Percentiles rank a stretch among this genome's conserved stretches.
Conservation (phyloP, 495 filamentous ascomycete genomes). For the Pyrenula massariospora region DNA sequence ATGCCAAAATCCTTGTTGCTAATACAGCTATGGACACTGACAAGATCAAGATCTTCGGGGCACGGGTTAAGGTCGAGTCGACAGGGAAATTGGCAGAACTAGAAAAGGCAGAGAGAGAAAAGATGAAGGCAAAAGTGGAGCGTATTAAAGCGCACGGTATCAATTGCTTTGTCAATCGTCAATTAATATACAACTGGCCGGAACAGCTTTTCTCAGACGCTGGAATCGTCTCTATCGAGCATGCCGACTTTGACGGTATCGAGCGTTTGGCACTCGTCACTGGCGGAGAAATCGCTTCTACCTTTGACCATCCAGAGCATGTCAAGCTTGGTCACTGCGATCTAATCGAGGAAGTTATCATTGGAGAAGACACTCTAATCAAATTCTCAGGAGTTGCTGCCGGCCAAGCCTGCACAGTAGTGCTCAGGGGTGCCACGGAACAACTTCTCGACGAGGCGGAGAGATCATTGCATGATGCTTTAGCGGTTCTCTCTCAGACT, state of each 20-base stretch:
- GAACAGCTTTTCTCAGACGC: constrained; percentile 97
- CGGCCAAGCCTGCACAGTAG: constrained; percentile 91
- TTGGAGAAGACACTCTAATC: constrained; percentile 93
- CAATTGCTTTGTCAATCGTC: constrained; percentile 99
- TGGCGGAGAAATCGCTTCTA: constrained; percentile 92
- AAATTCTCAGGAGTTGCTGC: constrained; percentile 94
- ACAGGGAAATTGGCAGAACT: constrained; percentile 94
- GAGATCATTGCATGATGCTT: constrained; percentile 87
- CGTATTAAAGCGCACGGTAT: constrained; percentile 98
- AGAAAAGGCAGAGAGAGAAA: constrained; percentile 94
- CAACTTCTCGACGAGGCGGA: constrained; percentile 96
- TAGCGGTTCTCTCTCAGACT: constrained; percentile 94
- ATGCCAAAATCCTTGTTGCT: constrained; percentile 93
- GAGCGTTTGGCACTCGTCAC: constrained; percentile 92
- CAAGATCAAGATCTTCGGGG: constrained; percentile 99
- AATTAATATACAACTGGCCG: constrained; percentile 99
- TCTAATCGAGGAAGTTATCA: constrained; percentile 93
- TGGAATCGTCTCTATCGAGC: constrained; percentile 96
- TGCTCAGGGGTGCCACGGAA: constrained; percentile 90
- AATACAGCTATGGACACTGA: constrained; percentile 99
- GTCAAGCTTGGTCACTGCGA: constrained; percentile 95
- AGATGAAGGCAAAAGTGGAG: constrained; percentile 98
- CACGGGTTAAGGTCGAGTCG: constrained; percentile 82
- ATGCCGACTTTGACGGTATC: constrained; percentile 97
- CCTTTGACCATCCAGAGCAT: constrained; percentile 94